Conservation (phyloP, 768 basidiomycete genomes). For the Coprinopsis strossmayeri region DNA sequence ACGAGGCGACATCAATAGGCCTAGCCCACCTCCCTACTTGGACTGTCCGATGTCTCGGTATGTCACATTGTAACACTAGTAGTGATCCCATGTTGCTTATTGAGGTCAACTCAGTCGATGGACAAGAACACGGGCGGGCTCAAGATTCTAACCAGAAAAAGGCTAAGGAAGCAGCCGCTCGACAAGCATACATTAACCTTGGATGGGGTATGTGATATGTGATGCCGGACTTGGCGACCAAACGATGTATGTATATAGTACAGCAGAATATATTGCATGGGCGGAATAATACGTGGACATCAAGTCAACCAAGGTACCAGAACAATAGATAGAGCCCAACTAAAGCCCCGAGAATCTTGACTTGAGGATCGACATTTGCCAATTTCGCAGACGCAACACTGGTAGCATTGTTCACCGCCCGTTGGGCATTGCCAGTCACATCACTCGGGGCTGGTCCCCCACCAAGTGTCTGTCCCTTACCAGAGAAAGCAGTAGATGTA, state of each 20-base stretch:
- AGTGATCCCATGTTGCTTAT: too few species aligned
- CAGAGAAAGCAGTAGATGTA: slow-evolving; percentile 46
- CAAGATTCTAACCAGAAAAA: slow-evolving; percentile 52
- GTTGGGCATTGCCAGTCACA: slow-evolving; percentile 24
- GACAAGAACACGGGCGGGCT: slow-evolving; percentile 39
- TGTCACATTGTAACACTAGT: slow-evolving; percentile 14
- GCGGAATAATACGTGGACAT: slow-evolving; percentile 1
- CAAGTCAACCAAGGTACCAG: slow-evolving; percentile 37
- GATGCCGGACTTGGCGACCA: neutral
- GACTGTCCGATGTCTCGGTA: slow-evolving; percentile 48
- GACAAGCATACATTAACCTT: slow-evolving; percentile 44
- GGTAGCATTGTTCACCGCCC: slow-evolving; percentile 25
- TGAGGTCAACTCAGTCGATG: too few species aligned
- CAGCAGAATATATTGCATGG: too few species aligned
- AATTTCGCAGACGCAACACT: slow-evolving; percentile 23
- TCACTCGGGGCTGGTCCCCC: slow-evolving; percentile 35
- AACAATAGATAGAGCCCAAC: slow-evolving; percentile 58
- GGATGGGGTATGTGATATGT: slow-evolving; percentile 36
- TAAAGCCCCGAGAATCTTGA: slow-evolving; percentile 58
- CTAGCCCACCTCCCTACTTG: slow-evolving; percentile 51
- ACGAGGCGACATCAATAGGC: slow-evolving; percentile 38
- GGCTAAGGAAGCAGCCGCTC: slow-evolving; percentile 54
- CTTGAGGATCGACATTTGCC: slow-evolving; percentile 55
- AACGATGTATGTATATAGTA: too few species aligned
- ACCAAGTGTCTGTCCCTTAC: slow-evolving; percentile 69